These are phyloP conservation scores for Colletotrichum sp. DNA, from an alignment of 2,329 filamentous ascomycete genomes.

Conservation along the genomic window DNA sequence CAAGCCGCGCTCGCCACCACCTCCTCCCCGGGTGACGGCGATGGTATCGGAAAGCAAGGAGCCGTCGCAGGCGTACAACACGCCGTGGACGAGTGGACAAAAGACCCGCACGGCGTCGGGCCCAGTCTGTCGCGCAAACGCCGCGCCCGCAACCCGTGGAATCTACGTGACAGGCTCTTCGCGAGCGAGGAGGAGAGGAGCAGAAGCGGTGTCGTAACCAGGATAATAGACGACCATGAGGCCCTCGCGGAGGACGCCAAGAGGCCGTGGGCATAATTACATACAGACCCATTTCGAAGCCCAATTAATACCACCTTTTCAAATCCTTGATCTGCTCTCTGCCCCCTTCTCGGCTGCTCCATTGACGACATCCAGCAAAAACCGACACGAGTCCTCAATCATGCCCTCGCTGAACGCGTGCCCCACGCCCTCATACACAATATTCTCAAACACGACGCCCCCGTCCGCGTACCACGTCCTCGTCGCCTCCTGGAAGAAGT, in stretches of 20 bases:
- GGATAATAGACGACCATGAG: conserved; percentile 39
- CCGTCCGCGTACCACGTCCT: conserved; percentile 60
- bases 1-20: conserved; percentile 16
- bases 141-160: conserved; percentile 54
- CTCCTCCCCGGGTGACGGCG: background rate
- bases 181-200: conserved; percentile 32
- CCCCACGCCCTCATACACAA: conserved; percentile 70
- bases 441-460: conserved; percentile 64
- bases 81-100: conserved; percentile 53
- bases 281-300: background rate
- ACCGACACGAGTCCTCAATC: conserved; percentile 69
- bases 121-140: conserved; percentile 53
- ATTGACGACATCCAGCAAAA: conserved; percentile 58
- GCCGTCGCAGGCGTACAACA: conserved; percentile 46
- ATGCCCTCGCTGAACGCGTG: conserved; percentile 74
- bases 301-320: background rate
- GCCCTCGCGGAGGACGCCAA: conserved; percentile 40
- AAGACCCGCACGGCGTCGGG: conserved; percentile 58
- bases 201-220: conserved; percentile 43
- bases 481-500: conserved; percentile 62
- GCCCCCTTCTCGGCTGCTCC: conserved; percentile 25
- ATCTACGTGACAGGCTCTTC: conserved; percentile 50
- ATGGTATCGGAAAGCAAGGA: conserved; percentile 36
- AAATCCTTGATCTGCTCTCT: conserved; percentile 33
- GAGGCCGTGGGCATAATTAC: conserved; percentile 43